phyloP scores from a whole-genome alignment of 225 moss, liverwort and hornwort genomes.

The Marchantia polymorpha region DNA sequence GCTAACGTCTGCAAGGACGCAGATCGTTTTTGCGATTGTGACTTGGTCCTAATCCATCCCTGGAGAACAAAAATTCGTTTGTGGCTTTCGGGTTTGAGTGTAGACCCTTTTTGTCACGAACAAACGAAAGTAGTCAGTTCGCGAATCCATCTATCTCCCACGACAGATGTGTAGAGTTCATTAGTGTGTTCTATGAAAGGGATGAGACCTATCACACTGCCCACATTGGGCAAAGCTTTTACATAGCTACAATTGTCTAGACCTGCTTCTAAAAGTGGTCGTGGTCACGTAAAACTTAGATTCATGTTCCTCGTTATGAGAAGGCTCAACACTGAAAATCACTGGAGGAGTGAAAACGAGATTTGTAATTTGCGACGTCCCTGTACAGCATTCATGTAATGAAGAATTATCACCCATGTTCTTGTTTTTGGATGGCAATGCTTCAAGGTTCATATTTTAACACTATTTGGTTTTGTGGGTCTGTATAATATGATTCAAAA shows the following conservation, averaged over 20 bases:
- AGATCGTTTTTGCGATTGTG: not conserved
- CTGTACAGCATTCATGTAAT: not conserved
- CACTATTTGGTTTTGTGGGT: not conserved
- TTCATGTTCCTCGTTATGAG: not conserved
- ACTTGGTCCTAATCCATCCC: slow-evolving; percentile 6
- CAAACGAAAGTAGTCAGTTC: not conserved
- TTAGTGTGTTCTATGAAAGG: not conserved
- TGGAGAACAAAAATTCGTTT: not conserved
- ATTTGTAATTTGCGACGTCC: not conserved
- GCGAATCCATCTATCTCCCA: not conserved
- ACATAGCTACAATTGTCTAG: not conserved
- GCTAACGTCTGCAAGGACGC: not conserved
- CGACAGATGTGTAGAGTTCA: not conserved
- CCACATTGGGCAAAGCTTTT: not conserved
- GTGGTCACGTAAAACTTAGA: not conserved
- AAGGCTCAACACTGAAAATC: not conserved
- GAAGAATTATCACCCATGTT: not conserved
- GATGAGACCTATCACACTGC: not conserved
- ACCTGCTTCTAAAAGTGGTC: not conserved
- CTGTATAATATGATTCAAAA: too few species aligned
- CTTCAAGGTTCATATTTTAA: not conserved
- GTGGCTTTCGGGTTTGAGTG: not conserved
- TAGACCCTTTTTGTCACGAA: not conserved
- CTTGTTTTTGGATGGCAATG: too few species aligned
- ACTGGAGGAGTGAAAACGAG: not conserved